Conservation (phyloP, 176 grass and related monocot genomes). For the Oryza rufipogon region DNA sequence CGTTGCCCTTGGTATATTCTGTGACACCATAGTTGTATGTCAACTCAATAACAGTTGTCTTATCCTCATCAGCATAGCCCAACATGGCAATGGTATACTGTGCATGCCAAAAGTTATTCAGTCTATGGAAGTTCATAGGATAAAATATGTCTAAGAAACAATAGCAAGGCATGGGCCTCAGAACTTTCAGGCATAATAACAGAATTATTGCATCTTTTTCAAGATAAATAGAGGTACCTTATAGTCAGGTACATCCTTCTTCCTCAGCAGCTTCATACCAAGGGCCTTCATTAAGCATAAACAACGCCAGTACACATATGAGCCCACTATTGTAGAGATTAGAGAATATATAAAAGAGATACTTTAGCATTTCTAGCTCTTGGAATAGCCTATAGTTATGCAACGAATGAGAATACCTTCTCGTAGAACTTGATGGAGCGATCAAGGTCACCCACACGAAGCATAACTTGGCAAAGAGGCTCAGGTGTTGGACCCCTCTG, state of each 20-base stretch:
- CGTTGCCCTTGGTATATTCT: conserved; percentile 95
- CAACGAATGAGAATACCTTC: conserved; percentile 60
- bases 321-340: background rate
- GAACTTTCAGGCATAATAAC: background rate
- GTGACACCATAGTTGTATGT: conserved; percentile 94
- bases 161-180: background rate
- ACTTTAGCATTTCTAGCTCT: background rate
- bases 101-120: conserved; percentile 34
- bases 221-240: conserved; percentile 60
- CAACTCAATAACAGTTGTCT: conserved; percentile 86
- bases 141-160: conserved; percentile 9
- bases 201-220: background rate
- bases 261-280: conserved; percentile 94
- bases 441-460: conserved; percentile 93
- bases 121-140: conserved; percentile 19
- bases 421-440: conserved; percentile 90
- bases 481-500: conserved; percentile 85
- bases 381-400: background rate
- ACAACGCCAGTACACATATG: background rate
- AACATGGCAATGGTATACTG: conserved; percentile 93
- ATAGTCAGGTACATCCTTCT: conserved; percentile 80
- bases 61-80: conserved; percentile 82
- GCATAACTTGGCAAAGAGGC: conserved; percentile 98
- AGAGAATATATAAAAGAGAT: conserved; percentile 9
- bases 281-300: conserved; percentile 61